Conservation (phyloP, 768 basidiomycete species). For the Tylopilus cervinicoccineus region DNA sequence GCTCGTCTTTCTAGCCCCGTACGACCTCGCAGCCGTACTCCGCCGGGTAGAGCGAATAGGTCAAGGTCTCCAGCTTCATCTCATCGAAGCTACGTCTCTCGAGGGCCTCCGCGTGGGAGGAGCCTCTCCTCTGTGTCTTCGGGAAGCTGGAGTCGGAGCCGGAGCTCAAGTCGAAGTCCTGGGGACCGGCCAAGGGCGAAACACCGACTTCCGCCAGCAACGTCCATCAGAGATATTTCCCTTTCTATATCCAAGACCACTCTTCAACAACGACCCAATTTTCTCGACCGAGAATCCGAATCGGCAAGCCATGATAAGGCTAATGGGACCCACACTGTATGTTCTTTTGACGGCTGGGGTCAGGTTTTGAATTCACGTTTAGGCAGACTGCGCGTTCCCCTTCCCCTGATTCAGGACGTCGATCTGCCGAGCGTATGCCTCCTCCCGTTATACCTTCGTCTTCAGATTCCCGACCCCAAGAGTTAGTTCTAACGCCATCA, state of each 20-base stretch:
- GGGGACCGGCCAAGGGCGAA: slow-evolving; percentile 48
- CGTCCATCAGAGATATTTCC: slow-evolving; percentile 35
- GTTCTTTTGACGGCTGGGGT: not conserved
- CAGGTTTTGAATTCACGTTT: slow-evolving; percentile 9
- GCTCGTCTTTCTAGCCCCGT: slow-evolving; percentile 50
- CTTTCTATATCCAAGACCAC: slow-evolving; percentile 31
- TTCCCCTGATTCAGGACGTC: slow-evolving; percentile 21
- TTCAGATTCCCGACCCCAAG: slow-evolving; percentile 14
- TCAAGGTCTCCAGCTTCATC: slow-evolving; percentile 44
- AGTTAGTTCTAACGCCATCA: slow-evolving; percentile 8
- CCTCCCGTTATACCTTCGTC: slow-evolving; percentile 24
- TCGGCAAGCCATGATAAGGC: slow-evolving; percentile 34
- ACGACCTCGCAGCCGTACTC: slow-evolving; percentile 44
- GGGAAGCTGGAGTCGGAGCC: slow-evolving; percentile 52
- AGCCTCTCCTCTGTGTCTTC: slow-evolving; percentile 56
- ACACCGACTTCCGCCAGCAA: slow-evolving; percentile 58
- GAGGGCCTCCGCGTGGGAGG: slow-evolving; percentile 35
- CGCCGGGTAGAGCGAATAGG: slow-evolving; percentile 39
- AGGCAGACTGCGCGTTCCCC: slow-evolving; percentile 16
- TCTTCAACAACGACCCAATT: slow-evolving; percentile 19
- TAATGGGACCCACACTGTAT: slow-evolving; percentile 38
- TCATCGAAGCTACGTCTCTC: slow-evolving; percentile 35
- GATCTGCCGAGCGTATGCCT: slow-evolving; percentile 32
- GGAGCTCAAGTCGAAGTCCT: slow-evolving; percentile 50
- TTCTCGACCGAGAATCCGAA: slow-evolving; percentile 22